These are phyloP conservation scores for Sporothrix schenckii DNA, from an alignment of 2,329 filamentous ascomycete species.

Conservation along the genomic window DNA sequence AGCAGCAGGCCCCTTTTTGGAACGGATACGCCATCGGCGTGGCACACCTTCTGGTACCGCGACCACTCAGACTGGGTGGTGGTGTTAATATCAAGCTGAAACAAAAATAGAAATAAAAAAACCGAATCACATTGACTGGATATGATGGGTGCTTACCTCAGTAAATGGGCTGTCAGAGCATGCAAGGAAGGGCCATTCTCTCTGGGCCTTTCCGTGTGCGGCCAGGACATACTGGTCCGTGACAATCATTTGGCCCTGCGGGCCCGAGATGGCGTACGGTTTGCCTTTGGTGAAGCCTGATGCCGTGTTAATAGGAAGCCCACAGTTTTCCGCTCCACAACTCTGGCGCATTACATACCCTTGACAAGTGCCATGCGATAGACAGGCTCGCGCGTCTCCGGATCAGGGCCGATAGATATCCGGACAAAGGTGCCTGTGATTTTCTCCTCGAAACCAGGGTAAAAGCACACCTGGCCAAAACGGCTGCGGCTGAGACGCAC, in stretches of 20 bases:
- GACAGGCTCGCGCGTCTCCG: constrained; percentile 69
- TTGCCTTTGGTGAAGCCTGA: constrained; percentile 69
- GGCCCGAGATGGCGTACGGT: constrained; percentile 78
- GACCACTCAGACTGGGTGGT: constrained; percentile 69
- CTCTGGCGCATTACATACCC: constrained; percentile 52
- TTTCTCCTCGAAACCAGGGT: constrained; percentile 81
- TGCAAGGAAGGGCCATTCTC: constrained; percentile 85
- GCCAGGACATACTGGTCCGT: constrained; percentile 84
- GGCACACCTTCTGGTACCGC: constrained; percentile 75
- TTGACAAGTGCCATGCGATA: constrained; percentile 92
- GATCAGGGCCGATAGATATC: constrained; percentile 78
- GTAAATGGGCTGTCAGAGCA: constrained; percentile 79
- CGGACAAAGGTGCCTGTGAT: constrained; percentile 85
- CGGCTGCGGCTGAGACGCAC: constrained; percentile 81
- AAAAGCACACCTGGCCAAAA: constrained; percentile 91
- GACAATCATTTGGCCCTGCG: constrained; percentile 74
- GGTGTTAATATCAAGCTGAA: background rate
- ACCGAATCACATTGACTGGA: too few relatives aligned
- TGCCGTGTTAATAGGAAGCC: constrained; percentile 47
- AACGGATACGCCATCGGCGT: constrained; percentile 70
- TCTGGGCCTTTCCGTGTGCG: constrained; percentile 79
- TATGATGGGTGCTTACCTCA: background rate
- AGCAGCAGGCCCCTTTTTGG: constrained; percentile 72
- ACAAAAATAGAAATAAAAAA: too few relatives aligned
- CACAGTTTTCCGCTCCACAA: too few relatives aligned